Base-by-base conservation (phyloP, 495 filamentous ascomycete species). In the Parathielavia hyrcaniae region DNA sequence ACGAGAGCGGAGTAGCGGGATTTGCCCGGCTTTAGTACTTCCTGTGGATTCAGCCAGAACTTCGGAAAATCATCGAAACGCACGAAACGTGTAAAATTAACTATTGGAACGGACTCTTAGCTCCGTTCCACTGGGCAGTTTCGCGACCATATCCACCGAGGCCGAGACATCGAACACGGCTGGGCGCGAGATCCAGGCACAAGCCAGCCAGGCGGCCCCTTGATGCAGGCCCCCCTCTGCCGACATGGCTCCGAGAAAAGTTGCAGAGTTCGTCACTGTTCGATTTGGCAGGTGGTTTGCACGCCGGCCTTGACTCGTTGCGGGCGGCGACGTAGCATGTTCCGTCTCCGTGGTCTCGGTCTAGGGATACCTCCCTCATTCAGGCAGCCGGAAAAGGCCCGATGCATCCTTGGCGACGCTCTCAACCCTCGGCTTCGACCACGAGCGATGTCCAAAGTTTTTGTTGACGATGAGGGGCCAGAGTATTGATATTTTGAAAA, bases 301-400 rank as follows among this genome's bases (percentile, higher is more conserved):
- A 41, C 22, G 59, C 40, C 50, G 50, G 17, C 45, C 56, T 60
- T 68, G 66, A 69, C 66, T 70, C 67, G 66, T 64, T 55, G 46
- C 44, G 36, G 47, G 60, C 64, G 47, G 60, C 64, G 49, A 70
- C 68, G 66, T 69, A 66, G 66, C 66, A 69, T 54, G 60, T 63
- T 3, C 50, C 45, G 51, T 62, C 41, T 30, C 40, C 9, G 58
- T 46, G 16, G 57, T 46, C 59, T 35, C 54, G 39, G 40, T 36
- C 5, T 47, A 16, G 26, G 26, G 6, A 30, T n/a, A n/a, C n/a
- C n/a, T n/a, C 23, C 22, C 43, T 30, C 22, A 7, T 51, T 30
- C 13, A 13, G 10, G 44, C 13, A 16, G 53, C 59, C 51, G 55
- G 47, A 17, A 40, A 38, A 48, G 36, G 35, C 50, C 39, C 59